Base-by-base conservation (phyloP, 2,329 filamentous ascomycete species). In the Microdochium nivale region DNA sequence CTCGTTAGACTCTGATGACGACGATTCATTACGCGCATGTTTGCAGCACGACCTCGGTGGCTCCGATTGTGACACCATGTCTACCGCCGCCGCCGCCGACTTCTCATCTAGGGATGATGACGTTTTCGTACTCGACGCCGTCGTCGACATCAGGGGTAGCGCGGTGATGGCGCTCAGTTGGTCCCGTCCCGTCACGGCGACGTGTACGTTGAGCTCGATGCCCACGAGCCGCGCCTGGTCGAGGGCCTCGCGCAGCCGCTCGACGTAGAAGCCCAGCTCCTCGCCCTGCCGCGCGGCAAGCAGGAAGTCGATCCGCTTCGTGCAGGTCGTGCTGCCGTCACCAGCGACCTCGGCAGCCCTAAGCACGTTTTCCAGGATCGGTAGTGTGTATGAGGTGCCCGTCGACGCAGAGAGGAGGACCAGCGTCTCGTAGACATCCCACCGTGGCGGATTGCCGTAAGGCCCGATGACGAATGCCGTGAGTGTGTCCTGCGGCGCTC, bases 331-430 rank as follows among this genome's bases (percentile, higher is more conserved):
- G 1, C 65, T 65, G 1, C 65, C 65, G 0, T 67, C 62, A 30
- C 70, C 68, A 13, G 16, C 14, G 3, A 19, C 9, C 19, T 44
- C 40, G n/a, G 40, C 40, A 8, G 21, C 40, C n/a, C 19, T 21
- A 1, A 80, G 69, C 2, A 81, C 67, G 54, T 72, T 75, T 56
- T 84, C 80, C 1, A 84, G 67, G 2, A 84, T 79, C 0, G 80
- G 80, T 5, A 84, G 64, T 1, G 77, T 80, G 51, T 80, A 84
- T 3, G 80, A 83, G 1, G 80, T 77, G n/a, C 81, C 81, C 0
- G 81, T 84, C 0, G 80, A 84, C 0, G 80, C 80, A 0, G 79
- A 80, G 43, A 84, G 77, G 3, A 84, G 68, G 3, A 84, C 67
- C 44, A 84, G 63, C 0, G 79, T 80, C 62, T 84, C 81, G 60